Conservation (phyloP, 371 early-diverging fungal species). For the Mucor mucedo region DNA sequence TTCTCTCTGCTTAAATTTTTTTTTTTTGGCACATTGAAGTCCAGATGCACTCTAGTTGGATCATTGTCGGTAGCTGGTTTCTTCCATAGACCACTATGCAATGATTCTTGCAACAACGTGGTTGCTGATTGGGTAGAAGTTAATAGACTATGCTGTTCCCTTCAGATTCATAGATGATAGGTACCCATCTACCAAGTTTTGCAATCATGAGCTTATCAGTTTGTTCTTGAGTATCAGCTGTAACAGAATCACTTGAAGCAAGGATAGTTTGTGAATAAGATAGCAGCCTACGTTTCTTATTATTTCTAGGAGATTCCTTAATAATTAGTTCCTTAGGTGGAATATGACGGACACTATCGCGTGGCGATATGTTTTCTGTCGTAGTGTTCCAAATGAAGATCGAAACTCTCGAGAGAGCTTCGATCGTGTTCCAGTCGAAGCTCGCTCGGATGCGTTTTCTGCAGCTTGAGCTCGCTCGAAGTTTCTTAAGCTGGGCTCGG, state of each 20-base stretch:
- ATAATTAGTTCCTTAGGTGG: neutral
- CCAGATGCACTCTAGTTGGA: too few species aligned
- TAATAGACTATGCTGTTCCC: neutral
- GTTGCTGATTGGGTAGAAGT: neutral
- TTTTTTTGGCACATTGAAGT: too few species aligned
- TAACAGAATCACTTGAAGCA: conserved; percentile 3
- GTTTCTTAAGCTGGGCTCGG: too few species aligned
- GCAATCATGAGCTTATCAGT: neutral
- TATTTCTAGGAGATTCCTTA: neutral
- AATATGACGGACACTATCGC: neutral
- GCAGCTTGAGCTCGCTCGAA: too few species aligned
- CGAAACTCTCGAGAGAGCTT: too few species aligned
- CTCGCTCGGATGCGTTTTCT: too few species aligned
- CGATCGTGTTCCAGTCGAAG: too few species aligned
- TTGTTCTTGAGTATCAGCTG: conserved; percentile 1
- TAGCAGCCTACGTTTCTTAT: neutral
- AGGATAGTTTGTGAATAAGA: neutral
- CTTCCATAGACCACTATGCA: neutral
- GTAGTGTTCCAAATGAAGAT: too few species aligned
- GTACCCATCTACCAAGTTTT: conserved; percentile 3
- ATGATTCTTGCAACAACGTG: conserved; percentile 5
- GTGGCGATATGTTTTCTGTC: neutral
- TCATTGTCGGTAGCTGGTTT: conserved; percentile 1
- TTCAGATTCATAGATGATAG: neutral
- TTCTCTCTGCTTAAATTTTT: too few species aligned